Base-by-base conservation (phyloP, 495 filamentous ascomycete species). In the Bryoglossum gracile region DNA sequence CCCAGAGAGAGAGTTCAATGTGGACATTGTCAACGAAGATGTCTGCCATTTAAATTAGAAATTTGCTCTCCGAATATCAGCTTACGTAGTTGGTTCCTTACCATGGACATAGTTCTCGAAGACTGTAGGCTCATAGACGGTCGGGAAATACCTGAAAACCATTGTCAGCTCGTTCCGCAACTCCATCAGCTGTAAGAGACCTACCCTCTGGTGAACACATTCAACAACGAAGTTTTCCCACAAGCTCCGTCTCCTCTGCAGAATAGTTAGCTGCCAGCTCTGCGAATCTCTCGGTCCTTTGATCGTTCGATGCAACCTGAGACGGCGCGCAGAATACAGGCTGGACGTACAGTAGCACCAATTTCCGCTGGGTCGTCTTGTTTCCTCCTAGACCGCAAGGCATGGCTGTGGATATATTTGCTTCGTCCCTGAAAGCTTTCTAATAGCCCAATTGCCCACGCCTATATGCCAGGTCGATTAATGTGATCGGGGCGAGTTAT, bases 61-160 rank as follows among this genome's bases (percentile, higher is more conserved):
- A 6, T 42, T 1, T 10, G 4, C 14, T 42, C n/a, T 3, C 0
- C 13, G 25, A 1, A 17, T 8, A 6, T 14, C 8, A 25, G 26
- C 26, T 6, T 25, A 8, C 24, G 28, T 18, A 18, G 34, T 45
- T 30, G 4, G 32, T 9, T 9, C 63, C 71, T 58, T 78, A 95
- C 89, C 89, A 68, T 98, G 92, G 51, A 98, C 92, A 65, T 98
- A 98, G 69, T 98, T 98, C 68, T 98, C 91, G 71, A 98, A 98
- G 54, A 98, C 92, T 16, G 92, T 98, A 44, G 92, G 92, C 65
- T 98, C 92, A 66, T 98, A 98, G 57, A 98, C 92, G 26, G 92
- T 95, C 35, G 92, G 92, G 68, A 98, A 98, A 64, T 94, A 96
- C 59, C 88, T 94, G 61, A 17, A 24, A n/a, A 26, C 13, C 30